A percentile compares a stretch with the other conserved stretches of the same genome.
phyloP scores from a whole-genome alignment of 257 asterid species.

The Penstemon newberryi region DNA sequence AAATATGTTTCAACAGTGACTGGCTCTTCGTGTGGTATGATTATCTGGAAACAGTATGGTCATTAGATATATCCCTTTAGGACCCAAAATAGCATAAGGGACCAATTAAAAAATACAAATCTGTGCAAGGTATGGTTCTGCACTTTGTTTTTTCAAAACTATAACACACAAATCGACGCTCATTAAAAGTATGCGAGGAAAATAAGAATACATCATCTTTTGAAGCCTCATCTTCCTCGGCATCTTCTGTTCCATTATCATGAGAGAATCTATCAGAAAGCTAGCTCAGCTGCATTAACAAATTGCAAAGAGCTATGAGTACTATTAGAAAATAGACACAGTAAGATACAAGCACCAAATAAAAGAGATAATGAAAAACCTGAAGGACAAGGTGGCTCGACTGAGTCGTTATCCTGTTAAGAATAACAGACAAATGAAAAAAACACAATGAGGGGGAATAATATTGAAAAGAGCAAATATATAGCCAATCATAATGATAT shows the following conservation, averaged over 20 bases:
- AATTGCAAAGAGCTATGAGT: constrained; percentile 28
- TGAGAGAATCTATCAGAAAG: constrained; percentile 78
- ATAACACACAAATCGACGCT: too few species aligned
- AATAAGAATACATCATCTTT: constrained; percentile 70
- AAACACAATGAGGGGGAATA: constrained; percentile 11
- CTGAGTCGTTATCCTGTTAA: constrained; percentile 74
- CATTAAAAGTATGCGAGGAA: too few species aligned
- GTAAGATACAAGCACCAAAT: constrained; percentile 16
- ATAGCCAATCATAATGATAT: constrained; percentile 14
- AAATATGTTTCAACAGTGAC: constrained; percentile 86
- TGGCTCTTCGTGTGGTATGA: constrained; percentile 96
- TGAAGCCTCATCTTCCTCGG: constrained; percentile 52
- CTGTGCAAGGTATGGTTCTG: too few species aligned
- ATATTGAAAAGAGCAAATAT: constrained; percentile 9
- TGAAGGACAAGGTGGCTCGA: constrained; percentile 53
- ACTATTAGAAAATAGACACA: constrained; percentile 13
- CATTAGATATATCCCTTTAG: not conserved
- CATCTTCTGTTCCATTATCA: constrained; percentile 54
- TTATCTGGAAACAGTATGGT: constrained; percentile 55
- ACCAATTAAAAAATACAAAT: too few species aligned
- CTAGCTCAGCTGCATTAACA: constrained; percentile 62
- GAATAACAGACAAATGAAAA: constrained; percentile 15
- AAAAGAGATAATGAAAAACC: constrained; percentile 50
- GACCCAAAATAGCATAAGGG: too few species aligned
- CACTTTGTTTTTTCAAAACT: too few species aligned